Percentiles rank a stretch among this genome's conserved stretches.
phyloP scores from a whole-genome alignment of 1,139 yeast genomes.

The Meyerozyma guilliermondii region DNA sequence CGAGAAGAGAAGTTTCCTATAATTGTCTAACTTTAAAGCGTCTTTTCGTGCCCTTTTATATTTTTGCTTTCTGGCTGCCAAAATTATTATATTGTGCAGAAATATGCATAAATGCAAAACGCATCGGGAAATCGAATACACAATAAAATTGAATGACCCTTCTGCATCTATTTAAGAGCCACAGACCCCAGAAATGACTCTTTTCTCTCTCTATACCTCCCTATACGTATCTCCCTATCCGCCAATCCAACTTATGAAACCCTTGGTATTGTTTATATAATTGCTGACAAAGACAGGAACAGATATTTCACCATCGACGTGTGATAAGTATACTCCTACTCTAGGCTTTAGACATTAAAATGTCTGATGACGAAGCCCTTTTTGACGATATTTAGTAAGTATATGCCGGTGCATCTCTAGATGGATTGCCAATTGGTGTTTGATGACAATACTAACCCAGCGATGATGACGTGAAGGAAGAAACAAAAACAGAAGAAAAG shows the following conservation, averaged over 20 bases:
- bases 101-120: background rate
- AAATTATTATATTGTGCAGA: no score
- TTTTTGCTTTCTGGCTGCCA: no score
- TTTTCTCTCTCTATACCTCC: no score
- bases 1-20: background rate
- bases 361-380: constrained; percentile 72
- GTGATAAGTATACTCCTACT: background rate
- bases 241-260: no score
- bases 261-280: no score
- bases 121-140: background rate
- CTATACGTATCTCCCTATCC: no score
- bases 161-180: background rate
- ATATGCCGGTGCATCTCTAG: constrained; percentile 4
- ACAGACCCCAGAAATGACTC: background rate
- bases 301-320: background rate
- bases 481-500: constrained; percentile 7
- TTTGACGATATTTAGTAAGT: constrained; percentile 68
- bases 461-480: constrained; percentile 12
- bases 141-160: constrained; percentile 1
- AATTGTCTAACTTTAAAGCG: no score
- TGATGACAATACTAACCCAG: constrained; percentile 8
- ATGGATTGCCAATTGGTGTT: background rate
- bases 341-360: background rate
- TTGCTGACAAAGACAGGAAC: background rate
- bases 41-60: no score